Base-by-base conservation (phyloP, 2,329 filamentous ascomycete species). In the Colletotrichum chlorophyti region DNA sequence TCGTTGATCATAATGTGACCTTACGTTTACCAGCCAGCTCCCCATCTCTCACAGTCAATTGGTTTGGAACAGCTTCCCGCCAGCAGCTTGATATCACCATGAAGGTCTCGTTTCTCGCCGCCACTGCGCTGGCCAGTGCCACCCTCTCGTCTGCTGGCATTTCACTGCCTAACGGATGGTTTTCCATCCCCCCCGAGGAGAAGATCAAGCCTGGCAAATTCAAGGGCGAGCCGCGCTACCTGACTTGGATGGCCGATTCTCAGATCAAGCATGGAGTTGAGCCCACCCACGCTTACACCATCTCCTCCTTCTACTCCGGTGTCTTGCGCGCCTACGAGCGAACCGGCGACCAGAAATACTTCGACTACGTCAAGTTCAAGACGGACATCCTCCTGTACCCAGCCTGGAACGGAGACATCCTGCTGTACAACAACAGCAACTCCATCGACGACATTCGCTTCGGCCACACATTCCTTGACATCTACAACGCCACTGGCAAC, bases 161-260 rank as follows among this genome's bases (percentile, higher is more conserved):
- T 26, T 58, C 53, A 5, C 55, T 62, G 19, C 59, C 59, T 3
- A 51, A 43, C 17, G 59, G 59, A 17, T 62, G 59, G 59, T 62
- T 59, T 40, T 40, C 59, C 23, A 50, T 60, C n/a, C 14, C 45
- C 2, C 55, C 59, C 9, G 50, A 59, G 6, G 50, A 62, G 5
- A 54, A 62, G 45, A 59, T 62, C 15, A 31, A 54, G 29, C 29
- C 59, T 12, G 45, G 49, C 17, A 50, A 54, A 19, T 40, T 60
- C 35, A 42, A 62, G 8, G 59, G 55, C 27, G 47, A 50, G 5
- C 50, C 50, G 5, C 54, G 59, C 4, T 68, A 65, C 37, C 55
- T 68, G 11, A 67, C 65, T 9, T 68, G 66, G 65, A 67, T 68
- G 66, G 66, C 66, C 8, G 65, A 68, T 48, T 68, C 66, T 14